These are phyloP conservation scores for Helminthosporium solani DNA, from an alignment of 2,329 filamentous ascomycete species.

Conservation along the genomic window DNA sequence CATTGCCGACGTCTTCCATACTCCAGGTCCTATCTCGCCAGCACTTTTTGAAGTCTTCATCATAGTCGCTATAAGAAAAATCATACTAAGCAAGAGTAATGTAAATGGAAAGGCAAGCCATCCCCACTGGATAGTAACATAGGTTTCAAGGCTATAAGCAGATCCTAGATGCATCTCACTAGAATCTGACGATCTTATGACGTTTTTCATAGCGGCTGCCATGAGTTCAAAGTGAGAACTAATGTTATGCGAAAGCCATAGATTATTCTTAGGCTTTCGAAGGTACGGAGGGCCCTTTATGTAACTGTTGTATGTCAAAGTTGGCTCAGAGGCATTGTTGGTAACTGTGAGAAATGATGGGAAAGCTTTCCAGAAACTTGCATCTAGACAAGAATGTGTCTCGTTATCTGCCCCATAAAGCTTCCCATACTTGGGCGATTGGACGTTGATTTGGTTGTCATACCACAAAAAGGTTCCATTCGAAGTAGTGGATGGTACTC, in stretches of 20 bases:
- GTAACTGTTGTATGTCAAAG: background rate
- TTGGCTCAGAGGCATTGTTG: background rate
- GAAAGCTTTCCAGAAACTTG: conserved; percentile 12
- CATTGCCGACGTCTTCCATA: conserved; percentile 38
- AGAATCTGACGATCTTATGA: conserved; percentile 12
- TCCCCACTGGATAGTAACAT: conserved; percentile 20
- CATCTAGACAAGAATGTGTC: background rate
- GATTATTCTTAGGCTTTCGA: conserved; percentile 13
- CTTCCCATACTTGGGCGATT: background rate
- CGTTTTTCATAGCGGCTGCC: conserved; percentile 23
- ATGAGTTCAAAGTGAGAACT: conserved; percentile 19
- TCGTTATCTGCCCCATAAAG: conserved; percentile 11
- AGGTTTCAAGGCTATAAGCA: conserved; percentile 14
- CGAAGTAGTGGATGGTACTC: too few relatives aligned
- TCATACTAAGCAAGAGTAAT: conserved; percentile 19
- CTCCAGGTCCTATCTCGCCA: conserved; percentile 3
- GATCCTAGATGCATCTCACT: conserved; percentile 5
- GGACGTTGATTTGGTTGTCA: conserved; percentile 11
- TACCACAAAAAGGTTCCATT: too few relatives aligned
- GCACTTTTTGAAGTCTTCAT: conserved; percentile 17
- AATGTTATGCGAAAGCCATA: conserved; percentile 26
- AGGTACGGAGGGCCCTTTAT: background rate
- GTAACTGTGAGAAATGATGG: conserved; percentile 12
- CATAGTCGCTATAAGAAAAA: conserved; percentile 29
- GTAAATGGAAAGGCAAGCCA: conserved; percentile 30